phyloP scores from a whole-genome alignment of 2,329 filamentous ascomycete genomes.

The Botrytis paeoniae region DNA sequence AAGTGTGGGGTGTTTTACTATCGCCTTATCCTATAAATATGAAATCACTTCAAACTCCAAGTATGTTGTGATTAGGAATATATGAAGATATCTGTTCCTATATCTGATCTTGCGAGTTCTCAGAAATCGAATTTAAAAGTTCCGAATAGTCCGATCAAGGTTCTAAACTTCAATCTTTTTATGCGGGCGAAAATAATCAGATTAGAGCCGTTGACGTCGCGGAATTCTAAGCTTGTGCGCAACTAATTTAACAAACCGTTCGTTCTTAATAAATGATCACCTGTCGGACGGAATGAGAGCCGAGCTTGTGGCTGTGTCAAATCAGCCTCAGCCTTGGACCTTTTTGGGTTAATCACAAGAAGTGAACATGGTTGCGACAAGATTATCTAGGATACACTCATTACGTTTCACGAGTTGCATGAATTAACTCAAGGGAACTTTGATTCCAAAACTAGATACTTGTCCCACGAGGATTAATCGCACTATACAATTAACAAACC shows the following conservation, averaged over 20 bases:
- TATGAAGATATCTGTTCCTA: not conserved
- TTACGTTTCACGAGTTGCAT: not conserved
- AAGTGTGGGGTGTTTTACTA: conserved; percentile 8
- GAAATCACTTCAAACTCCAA: not conserved
- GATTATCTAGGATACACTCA: not conserved
- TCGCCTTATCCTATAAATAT: not conserved
- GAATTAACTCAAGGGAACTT: not conserved
- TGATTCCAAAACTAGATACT: not conserved
- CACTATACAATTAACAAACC: not conserved
- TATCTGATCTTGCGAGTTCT: not conserved
- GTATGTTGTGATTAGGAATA: not conserved
- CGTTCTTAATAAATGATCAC: not conserved
- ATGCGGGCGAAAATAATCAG: not conserved
- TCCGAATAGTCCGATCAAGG: not conserved
- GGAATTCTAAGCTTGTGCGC: not conserved
- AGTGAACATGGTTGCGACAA: not conserved
- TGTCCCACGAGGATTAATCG: not conserved
- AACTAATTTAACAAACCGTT: not conserved
- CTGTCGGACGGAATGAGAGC: not conserved
- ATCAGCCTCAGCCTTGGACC: conserved; percentile 3
- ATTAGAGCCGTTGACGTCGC: not conserved
- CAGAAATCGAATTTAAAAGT: not conserved
- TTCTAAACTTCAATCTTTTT: not conserved
- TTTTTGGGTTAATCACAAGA: not conserved
- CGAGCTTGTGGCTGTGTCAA: conserved; percentile 7